Conservation (phyloP, 345 rosid genomes). For the Brassica napus region Da-Ae NC_063444.1:50255501-50256000, state of each 20-base stretch:
- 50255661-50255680: constrained; percentile 55
- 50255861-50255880: not conserved
- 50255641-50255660: constrained; percentile 93
- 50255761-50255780: constrained; percentile 96
- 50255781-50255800: constrained; percentile 96
- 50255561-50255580: constrained; percentile 11
- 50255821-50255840: constrained; percentile 68
- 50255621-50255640: constrained; percentile 98
- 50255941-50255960: constrained; percentile 95
- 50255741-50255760: constrained; percentile 82
- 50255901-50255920: constrained; percentile 96
- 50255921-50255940: constrained; percentile 81
- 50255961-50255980: constrained; percentile 75
- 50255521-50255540: constrained; percentile 12
- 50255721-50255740: constrained; percentile 28
- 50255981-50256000: constrained; percentile 75
- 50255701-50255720: not conserved
- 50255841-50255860: constrained; percentile 19
- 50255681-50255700: not conserved
- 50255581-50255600: constrained; percentile 70
- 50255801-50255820: constrained; percentile 81
- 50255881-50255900: constrained; percentile 32
- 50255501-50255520: constrained; percentile 93
- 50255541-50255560: constrained; percentile 12
- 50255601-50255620: constrained; percentile 91